Percentiles rank a stretch among this genome's conserved stretches.
Evolutionary conservation across 2,329 filamentous ascomycete species (phyloP).

Genomic region (Helminthosporium solani): DNA sequence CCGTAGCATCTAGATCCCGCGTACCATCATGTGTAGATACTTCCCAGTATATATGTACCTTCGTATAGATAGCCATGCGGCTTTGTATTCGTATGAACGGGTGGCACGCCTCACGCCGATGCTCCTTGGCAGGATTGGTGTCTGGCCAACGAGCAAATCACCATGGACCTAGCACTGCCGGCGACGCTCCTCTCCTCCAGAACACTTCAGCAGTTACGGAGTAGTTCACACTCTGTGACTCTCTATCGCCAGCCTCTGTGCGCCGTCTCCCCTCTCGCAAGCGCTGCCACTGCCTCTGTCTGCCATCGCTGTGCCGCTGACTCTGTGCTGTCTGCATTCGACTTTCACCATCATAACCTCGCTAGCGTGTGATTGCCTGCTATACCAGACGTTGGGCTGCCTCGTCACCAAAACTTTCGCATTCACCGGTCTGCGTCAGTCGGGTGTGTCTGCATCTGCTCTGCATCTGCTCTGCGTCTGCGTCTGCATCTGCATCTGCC

Average conservation of each 20-base stretch:
- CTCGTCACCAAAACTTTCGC: slow-evolving; percentile 8
- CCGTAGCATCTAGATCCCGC: no score
- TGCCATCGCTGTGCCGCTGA: neutral
- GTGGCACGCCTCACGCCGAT: neutral
- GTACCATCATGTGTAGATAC: no score
- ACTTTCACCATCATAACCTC: neutral
- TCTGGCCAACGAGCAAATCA: neutral
- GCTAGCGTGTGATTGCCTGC: neutral
- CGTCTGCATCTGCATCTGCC: no score
- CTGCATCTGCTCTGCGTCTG: no score
- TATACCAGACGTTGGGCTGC: neutral
- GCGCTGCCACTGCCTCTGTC: neutral
- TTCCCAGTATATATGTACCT: no score
- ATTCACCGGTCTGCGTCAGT: slow-evolving; percentile 19
- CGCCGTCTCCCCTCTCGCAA: neutral
- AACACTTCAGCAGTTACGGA: no score
- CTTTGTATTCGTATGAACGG: slow-evolving; percentile 1
- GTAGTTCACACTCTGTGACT: neutral
- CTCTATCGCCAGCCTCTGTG: slow-evolving; percentile 1
- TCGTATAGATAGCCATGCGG: neutral
- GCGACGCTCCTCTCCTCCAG: slow-evolving; percentile 1
- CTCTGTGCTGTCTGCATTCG: neutral
- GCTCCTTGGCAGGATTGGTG: neutral
- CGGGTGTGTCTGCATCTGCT: slow-evolving; percentile 4
- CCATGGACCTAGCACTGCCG: neutral